Conservation (phyloP, 495 filamentous ascomycete genomes). For the Symbiotaphrina buchneri region DNA sequence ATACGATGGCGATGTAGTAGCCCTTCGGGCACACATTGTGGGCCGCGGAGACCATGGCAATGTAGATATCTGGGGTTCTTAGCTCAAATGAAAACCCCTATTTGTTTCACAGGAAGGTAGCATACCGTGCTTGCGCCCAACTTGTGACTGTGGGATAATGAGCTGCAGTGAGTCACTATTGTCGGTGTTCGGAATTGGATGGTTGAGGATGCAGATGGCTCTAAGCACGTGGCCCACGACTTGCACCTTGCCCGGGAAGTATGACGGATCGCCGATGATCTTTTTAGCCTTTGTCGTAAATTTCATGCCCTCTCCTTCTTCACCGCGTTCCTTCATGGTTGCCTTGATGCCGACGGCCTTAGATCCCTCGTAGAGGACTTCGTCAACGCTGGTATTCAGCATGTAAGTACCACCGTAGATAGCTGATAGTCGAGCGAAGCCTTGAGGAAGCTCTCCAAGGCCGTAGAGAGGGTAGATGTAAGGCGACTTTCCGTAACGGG, state of each 20-base stretch:
- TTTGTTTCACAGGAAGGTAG: conserved; percentile 1
- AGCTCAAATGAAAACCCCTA: conserved; percentile 7
- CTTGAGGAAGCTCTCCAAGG: conserved; percentile 90
- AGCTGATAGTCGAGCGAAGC: conserved; percentile 89
- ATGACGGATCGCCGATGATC: conserved; percentile 89
- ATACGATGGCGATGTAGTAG: conserved; percentile 96
- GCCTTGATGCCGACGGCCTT: conserved; percentile 90
- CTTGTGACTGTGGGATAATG: conserved; percentile 94
- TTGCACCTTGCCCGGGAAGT: conserved; percentile 78
- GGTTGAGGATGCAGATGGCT: conserved; percentile 93
- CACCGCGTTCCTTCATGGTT: conserved; percentile 68
- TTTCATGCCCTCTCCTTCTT: conserved; percentile 65
- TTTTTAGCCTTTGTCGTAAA: conserved; percentile 91
- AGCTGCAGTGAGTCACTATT: conserved; percentile 81
- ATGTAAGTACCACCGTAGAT: conserved; percentile 99
- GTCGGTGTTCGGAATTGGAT: conserved; percentile 74
- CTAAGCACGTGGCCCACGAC: conserved; percentile 77
- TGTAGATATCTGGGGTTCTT: conserved; percentile 64
- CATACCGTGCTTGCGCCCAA: conserved; percentile 81
- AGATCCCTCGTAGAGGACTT: conserved; percentile 55
- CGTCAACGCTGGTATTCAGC: conserved; percentile 86
- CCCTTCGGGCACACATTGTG: conserved; percentile 98
- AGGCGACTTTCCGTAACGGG: conserved; percentile 91
- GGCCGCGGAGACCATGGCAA: conserved; percentile 83
- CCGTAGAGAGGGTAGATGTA: conserved; percentile 99